A percentile compares a stretch with the other conserved stretches of the same genome.
These are phyloP conservation scores for Thelonectria rubi DNA, from an alignment of 2,329 filamentous ascomycete species.

Conservation along the genomic window DNA sequence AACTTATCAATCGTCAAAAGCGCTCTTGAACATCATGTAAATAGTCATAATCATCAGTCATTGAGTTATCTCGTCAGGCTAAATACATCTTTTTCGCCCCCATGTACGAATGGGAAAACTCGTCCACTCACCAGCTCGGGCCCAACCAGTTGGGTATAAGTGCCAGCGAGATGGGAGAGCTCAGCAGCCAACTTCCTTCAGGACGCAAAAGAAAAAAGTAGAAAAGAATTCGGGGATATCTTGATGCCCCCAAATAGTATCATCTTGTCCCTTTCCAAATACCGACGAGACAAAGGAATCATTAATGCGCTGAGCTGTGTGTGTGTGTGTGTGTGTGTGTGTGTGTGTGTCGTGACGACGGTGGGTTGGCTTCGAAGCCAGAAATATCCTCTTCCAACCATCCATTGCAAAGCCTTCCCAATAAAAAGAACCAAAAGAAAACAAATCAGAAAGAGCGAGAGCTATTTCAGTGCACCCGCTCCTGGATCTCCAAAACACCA, in stretches of 20 bases:
- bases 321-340: slow-evolving; percentile 1
- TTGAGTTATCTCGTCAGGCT: slow-evolving; percentile 33
- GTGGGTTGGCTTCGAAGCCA: slow-evolving; percentile 10
- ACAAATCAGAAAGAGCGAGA: neutral
- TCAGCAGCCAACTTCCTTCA: slow-evolving; percentile 4
- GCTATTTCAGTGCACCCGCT: slow-evolving; percentile 61
- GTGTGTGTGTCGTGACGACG: slow-evolving; percentile 19
- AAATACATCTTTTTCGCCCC: slow-evolving; percentile 26
- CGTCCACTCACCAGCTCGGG: slow-evolving; percentile 1
- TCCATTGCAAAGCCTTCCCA: neutral
- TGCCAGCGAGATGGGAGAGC: slow-evolving; percentile 7
- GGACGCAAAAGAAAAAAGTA: neutral
- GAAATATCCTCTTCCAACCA: neutral
- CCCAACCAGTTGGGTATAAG: slow-evolving; percentile 22
- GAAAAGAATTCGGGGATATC: slow-evolving; percentile 7
- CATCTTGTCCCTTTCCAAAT: slow-evolving; percentile 18
- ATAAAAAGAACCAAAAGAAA: neutral
- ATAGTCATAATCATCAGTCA: slow-evolving; percentile 35
- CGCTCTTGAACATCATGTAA: neutral
- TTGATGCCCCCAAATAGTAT: slow-evolving; percentile 15
- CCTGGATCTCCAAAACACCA: slow-evolving; percentile 71
- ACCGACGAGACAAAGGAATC: slow-evolving; percentile 18
- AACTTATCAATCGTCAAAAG: too few relatives aligned
- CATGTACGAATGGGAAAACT: neutral
- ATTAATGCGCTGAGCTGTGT: slow-evolving; percentile 32